phyloP scores from a whole-genome alignment of 1,284 basidiomycete species.

The Cutaneotrichosporon cavernicola region DNA sequence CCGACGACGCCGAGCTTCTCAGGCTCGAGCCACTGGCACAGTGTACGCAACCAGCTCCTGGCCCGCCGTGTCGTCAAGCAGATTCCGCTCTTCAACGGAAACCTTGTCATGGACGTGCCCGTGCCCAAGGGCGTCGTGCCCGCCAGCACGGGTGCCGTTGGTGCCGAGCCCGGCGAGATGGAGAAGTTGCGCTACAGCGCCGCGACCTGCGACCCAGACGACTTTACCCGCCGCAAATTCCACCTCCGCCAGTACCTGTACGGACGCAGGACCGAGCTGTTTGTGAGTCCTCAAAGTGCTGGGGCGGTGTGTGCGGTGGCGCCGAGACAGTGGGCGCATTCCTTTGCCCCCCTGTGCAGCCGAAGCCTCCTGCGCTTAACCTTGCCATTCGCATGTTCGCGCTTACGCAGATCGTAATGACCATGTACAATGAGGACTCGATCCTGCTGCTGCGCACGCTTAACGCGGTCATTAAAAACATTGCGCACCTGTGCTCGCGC shows the following conservation, averaged over 20 bases:
- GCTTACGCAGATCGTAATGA: conserved; percentile 71
- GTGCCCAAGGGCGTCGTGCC: conserved; percentile 63
- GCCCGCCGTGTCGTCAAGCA: conserved; percentile 64
- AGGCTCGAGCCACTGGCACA: conserved; percentile 46
- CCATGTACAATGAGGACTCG: conserved; percentile 94
- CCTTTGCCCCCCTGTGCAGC: not conserved
- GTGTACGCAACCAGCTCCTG: conserved; percentile 41
- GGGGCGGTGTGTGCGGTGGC: not conserved
- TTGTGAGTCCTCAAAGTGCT: conserved; percentile 53
- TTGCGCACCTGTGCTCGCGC: conserved; percentile 78
- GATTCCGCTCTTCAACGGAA: conserved; percentile 76
- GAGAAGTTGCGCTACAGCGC: conserved; percentile 68
- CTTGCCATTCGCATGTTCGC: not conserved
- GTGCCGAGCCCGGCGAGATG: conserved; percentile 70
- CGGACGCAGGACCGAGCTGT: conserved; percentile 82
- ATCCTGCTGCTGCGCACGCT: conserved; percentile 79
- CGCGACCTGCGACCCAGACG: conserved; percentile 58
- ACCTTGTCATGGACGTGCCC: conserved; percentile 75
- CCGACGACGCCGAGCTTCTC: conserved; percentile 27
- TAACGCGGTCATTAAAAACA: conserved; percentile 90
- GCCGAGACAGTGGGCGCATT: not conserved
- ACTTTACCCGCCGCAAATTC: conserved; percentile 62
- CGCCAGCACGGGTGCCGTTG: conserved; percentile 50
- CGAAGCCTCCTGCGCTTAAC: not conserved
- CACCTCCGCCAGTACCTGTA: conserved; percentile 79